Evolutionary conservation across 768 basidiomycete genomes (phyloP), one percentile per base, ranked within the genome.

Genomic region (Rubroboletus pulcherrimus): DNA sequence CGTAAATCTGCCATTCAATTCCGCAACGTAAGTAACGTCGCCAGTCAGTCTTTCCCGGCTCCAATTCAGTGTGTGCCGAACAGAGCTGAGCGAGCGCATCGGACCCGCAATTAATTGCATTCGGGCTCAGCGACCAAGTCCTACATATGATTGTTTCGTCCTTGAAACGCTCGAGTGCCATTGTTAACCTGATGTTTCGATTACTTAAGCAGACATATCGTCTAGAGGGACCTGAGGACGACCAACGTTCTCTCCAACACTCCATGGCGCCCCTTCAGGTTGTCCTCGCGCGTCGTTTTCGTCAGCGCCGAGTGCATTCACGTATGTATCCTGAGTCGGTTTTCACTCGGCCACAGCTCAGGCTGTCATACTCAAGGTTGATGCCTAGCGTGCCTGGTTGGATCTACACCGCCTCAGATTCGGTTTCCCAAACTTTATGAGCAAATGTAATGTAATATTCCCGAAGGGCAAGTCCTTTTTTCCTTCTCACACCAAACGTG

Each of bases 371-470:
- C 30, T 37, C 41, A n/a, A 35, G 51, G 52, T 50, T 53, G 51
- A 39, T 31, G 53, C 10, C 14, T 31, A 11, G 26, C 9, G 65
- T 66, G 66, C 65, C 65, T 66, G 65, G 60, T 59, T 44, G 52
- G 11, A 3, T 4, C 26, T 26, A 54, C 65, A 66, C 65, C 38
- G 65, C 65, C 65, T 63, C 53, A 10, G 65, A 66, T 66, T 53
- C 49, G 41, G 57, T 30, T 47, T 57, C 39, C 46, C 33, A 54
- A 64, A 60, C 51, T 39, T 49, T 64, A 61, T 42, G 51, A 38
- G 19, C 34, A 63, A 45, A 44, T 51, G 34, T 35, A 55, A 26
- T 51, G 34, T 35, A 55, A 43, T 57, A 47, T 49, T 49, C 17
- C 41, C 45, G 49, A 40, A 19, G 33, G 35, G 29, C 21, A 40